Percentiles rank a stretch among this genome's conserved stretches.
phyloP scores from a whole-genome alignment of 345 rosid genomes.

The Lagerstroemia speciosa region DNA sequence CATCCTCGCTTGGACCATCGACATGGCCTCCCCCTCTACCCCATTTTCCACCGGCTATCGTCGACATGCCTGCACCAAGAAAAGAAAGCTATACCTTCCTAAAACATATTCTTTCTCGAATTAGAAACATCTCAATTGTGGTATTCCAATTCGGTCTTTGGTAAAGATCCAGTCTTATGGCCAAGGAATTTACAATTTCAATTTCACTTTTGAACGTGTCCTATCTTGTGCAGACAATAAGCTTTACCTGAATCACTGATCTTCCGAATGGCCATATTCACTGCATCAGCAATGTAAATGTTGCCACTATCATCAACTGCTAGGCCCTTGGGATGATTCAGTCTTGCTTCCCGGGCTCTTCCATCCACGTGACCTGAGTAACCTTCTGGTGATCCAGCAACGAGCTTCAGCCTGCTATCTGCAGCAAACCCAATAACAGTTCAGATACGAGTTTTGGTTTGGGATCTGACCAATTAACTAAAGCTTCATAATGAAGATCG shows the following conservation, averaged over 20 bases:
- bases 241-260: conserved; percentile 80
- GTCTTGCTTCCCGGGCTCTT: conserved; percentile 58
- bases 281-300: conserved; percentile 81
- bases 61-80: conserved; percentile 58
- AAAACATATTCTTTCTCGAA: not conserved
- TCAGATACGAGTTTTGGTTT: not conserved
- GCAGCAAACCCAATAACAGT: conserved; percentile 21
- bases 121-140: not conserved
- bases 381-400: conserved; percentile 88
- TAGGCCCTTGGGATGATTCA: conserved; percentile 87
- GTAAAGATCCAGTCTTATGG: too few species aligned
- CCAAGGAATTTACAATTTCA: too few species aligned
- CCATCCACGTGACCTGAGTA: conserved; percentile 86
- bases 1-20: conserved; percentile 76
- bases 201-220: not conserved
- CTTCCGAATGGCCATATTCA: conserved; percentile 92
- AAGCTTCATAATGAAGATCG: not conserved
- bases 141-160: too few species aligned
- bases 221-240: not conserved
- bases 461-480: not conserved
- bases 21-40: conserved; percentile 57
- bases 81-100: not conserved
- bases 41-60: conserved; percentile 85
- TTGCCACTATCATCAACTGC: conserved; percentile 84
- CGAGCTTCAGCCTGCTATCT: conserved; percentile 83